Conservation (phyloP, 768 basidiomycete genomes). For the Cystofilobasidium ferigula region DNA sequence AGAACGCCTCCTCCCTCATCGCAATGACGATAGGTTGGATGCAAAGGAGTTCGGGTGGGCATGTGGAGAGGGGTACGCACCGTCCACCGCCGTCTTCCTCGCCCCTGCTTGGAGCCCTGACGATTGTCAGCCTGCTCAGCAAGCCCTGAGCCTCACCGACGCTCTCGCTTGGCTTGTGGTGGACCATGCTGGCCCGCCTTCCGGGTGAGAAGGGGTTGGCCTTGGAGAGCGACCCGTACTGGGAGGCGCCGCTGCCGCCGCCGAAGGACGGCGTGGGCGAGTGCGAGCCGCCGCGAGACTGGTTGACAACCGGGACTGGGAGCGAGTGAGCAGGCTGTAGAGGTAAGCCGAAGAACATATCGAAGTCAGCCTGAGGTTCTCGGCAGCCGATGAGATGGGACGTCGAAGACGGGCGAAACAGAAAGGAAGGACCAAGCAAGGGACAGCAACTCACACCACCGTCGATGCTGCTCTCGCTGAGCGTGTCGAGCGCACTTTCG, state of each 20-base stretch:
- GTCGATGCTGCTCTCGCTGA: conserved; percentile 14
- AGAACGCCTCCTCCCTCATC: no score
- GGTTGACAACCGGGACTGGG: not conserved
- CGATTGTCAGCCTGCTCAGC: conserved; percentile 22
- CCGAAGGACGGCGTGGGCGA: not conserved
- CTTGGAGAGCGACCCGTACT: conserved; percentile 13
- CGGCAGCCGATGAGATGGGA: not conserved
- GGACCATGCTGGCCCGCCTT: conserved; percentile 19
- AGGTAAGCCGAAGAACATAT: not conserved
- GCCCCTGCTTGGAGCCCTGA: conserved; percentile 12
- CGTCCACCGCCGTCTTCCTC: not conserved
- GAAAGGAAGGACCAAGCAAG: not conserved
- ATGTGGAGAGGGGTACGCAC: not conserved
- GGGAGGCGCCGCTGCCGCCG: not conserved
- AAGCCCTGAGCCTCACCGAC: not conserved
- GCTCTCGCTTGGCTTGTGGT: not conserved
- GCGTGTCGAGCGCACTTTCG: conserved; percentile 21
- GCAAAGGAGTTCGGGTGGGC: not conserved
- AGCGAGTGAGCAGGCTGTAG: conserved; percentile 2
- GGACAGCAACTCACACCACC: conserved; percentile 6
- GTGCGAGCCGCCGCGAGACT: not conserved
- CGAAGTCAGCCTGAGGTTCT: not conserved
- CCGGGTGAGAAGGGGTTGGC: conserved; percentile 18
- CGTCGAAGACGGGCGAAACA: not conserved
- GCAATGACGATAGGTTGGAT: no score